Base-by-base conservation (phyloP, 1,284 basidiomycete species). In the Ustilago tritici region DNA sequence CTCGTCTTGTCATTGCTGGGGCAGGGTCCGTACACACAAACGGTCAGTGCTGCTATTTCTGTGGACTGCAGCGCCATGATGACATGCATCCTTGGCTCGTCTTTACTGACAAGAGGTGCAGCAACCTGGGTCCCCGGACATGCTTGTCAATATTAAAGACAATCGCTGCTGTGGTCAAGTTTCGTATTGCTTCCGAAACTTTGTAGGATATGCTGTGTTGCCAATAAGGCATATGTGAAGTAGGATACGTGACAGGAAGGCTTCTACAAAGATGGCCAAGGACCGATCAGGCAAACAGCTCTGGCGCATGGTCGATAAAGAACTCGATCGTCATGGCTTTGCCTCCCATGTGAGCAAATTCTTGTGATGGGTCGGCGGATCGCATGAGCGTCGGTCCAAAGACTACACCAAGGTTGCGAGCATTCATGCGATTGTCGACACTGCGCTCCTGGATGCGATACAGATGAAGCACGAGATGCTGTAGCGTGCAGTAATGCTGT, bases 321-420 rank as follows among this genome's bases (percentile, higher is more conserved):
- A 68, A 81, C 38, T 86, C 82, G 65, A 85, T 89, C 77, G 93
- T 92, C 75, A 95, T 90, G 11, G 95, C 93, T 87, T 96, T 98
- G 71, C 94, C 94, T 12, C 94, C 95, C 94, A 95, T 96, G 85
- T 98, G 95, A 73, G 92, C 93, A 88, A 98, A 98, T 87, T 98
- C 96, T 40, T 93, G 91, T 43, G 90, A 89, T 6, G 93, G 92
- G 84, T 96, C 93, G 38, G 90, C 89, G 1, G 95, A 96, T 70
- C 94, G 91, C 91, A 98, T 93, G 28, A 98, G 89, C 0, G 96
- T 99, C 8, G 96, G 96, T 79, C 97, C 97, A 88, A 99, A 98
- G 49, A 99, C 95, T n/a, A 98, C 95, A n/a, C 97, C 97, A 23
- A 99, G 88, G 83, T 99, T 99, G 75, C 95, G 90, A 4, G 94